These are phyloP conservation scores for Myrmaecium sp. DNA, from an alignment of 2,329 filamentous ascomycete genomes.

Conservation along the genomic window DNA sequence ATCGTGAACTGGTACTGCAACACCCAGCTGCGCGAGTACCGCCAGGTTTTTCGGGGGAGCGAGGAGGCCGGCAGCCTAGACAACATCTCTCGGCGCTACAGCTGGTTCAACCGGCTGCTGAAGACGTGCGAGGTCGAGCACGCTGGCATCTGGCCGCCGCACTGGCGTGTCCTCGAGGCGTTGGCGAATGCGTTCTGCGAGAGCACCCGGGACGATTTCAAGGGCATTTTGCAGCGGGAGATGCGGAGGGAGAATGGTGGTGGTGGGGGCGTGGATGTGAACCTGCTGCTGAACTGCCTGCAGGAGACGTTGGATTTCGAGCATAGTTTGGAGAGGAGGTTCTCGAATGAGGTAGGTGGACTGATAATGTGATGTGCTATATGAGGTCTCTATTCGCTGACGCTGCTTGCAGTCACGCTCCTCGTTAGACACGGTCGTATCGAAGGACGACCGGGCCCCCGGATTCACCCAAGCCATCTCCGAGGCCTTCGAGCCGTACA, in stretches of 20 bases:
- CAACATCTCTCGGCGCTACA: conserved; percentile 87
- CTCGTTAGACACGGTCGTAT: conserved; percentile 81
- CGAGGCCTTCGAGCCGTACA: conserved; percentile 90
- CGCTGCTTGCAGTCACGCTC: conserved; percentile 41
- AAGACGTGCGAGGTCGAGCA: conserved; percentile 95
- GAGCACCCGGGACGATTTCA: conserved; percentile 88
- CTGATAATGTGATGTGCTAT: conserved; percentile 1
- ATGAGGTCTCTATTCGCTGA: conserved; percentile 11
- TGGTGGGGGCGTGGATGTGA: conserved; percentile 72
- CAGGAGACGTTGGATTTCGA: conserved; percentile 97
- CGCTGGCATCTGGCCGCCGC: conserved; percentile 64
- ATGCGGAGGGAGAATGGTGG: conserved; percentile 50
- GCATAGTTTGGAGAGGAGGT: conserved; percentile 72
- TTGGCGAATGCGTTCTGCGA: conserved; percentile 89
- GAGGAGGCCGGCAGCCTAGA: conserved; percentile 82
- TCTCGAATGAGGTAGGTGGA: conserved; percentile 40
- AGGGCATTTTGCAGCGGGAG: conserved; percentile 73
- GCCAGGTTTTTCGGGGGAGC: conserved; percentile 87
- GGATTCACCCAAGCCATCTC: conserved; percentile 85
- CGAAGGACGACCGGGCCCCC: conserved; percentile 55
- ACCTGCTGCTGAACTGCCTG: conserved; percentile 70
- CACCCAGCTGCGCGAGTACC: conserved; percentile 85
- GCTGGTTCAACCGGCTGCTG: conserved; percentile 91
- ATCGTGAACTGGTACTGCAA: conserved; percentile 97
- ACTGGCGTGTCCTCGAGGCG: conserved; percentile 83